Evolutionary conservation across 106 monocot genomes (phyloP).

Genomic region (Apostasia shenzhenica): DNA sequence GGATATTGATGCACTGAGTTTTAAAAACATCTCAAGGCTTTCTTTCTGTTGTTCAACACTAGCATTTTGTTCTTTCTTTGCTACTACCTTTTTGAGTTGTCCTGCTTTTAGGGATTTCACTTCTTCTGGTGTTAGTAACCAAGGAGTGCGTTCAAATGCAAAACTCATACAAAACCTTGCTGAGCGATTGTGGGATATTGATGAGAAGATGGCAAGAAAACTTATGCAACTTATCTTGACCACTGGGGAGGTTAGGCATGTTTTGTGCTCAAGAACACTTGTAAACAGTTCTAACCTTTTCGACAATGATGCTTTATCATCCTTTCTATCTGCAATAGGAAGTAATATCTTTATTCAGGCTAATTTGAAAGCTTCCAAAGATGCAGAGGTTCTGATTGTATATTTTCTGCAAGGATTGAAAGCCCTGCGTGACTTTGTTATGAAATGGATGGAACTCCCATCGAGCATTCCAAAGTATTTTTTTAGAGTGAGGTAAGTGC

Average conservation of each 20-base stretch:
- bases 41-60: slow-evolving; percentile 72
- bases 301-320: slow-evolving; percentile 23
- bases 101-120: slow-evolving; percentile 8
- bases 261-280: slow-evolving; percentile 21
- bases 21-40: slow-evolving; percentile 39
- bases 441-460: slow-evolving; percentile 55
- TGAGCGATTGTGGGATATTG: slow-evolving; percentile 39
- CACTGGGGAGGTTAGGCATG: slow-evolving; percentile 10
- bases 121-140: background rate
- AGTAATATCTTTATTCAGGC: slow-evolving; percentile 22
- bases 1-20: slow-evolving; percentile 59
- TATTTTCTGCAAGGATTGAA: slow-evolving; percentile 27
- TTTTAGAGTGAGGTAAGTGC: slow-evolving; percentile 61
- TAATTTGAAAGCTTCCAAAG: slow-evolving; percentile 27
- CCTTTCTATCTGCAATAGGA: slow-evolving; percentile 36
- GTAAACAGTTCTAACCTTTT: slow-evolving; percentile 8
- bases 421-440: slow-evolving; percentile 31
- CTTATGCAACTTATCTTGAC: slow-evolving; percentile 28
- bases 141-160: slow-evolving; percentile 5
- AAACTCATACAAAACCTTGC: slow-evolving; percentile 41
- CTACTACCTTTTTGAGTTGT: slow-evolving; percentile 21
- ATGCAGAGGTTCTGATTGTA: slow-evolving; percentile 10
- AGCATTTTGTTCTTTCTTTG: slow-evolving; percentile 63
- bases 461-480: slow-evolving; percentile 53
- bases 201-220: slow-evolving; percentile 17